Percentiles rank a stretch among this genome's conserved stretches.
Evolutionary conservation across 257 asterid genomes (phyloP).

Genomic region (Thymus quinquecostatus): DNA sequence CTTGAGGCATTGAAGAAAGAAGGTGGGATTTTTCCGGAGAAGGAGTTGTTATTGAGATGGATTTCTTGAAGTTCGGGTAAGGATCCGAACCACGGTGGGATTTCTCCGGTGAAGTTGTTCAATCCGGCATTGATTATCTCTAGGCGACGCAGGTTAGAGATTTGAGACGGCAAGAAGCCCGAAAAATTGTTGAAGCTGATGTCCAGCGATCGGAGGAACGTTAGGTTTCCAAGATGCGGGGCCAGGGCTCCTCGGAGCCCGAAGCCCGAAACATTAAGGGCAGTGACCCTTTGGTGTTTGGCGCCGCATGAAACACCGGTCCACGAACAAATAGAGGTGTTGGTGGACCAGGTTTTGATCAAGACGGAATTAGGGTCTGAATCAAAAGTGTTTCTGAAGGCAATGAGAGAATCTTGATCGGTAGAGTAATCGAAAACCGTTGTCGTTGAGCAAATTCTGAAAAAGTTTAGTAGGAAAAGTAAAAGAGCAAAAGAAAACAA

Average conservation of each 20-base stretch:
- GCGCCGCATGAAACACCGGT: slow-evolving; percentile 37
- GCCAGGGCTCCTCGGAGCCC: slow-evolving; percentile 27
- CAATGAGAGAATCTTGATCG: slow-evolving; percentile 41
- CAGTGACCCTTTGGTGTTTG: slow-evolving; percentile 30
- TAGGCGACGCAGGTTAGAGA: slow-evolving; percentile 23
- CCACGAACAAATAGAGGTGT: slow-evolving; percentile 14
- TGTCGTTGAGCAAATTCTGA: neutral
- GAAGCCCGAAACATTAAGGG: slow-evolving; percentile 34
- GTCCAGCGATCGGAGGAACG: slow-evolving; percentile 27
- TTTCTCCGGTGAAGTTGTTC: slow-evolving; percentile 28
- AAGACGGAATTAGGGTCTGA: slow-evolving; percentile 30
- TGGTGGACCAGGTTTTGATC: slow-evolving; percentile 28
- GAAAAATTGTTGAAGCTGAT: slow-evolving; percentile 29
- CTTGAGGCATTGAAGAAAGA: neutral
- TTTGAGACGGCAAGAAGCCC: slow-evolving; percentile 1
- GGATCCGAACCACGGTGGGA: slow-evolving; percentile 19
- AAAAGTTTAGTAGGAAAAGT: neutral
- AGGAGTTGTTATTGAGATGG: slow-evolving; percentile 10
- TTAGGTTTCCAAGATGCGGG: slow-evolving; percentile 31
- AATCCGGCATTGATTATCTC: neutral
- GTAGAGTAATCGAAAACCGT: slow-evolving; percentile 11
- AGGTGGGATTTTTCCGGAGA: slow-evolving; percentile 1
- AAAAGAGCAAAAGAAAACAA: neutral
- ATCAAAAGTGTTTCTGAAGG: slow-evolving; percentile 36
- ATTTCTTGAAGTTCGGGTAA: neutral